Percentiles rank a stretch among this genome's conserved stretches.
Evolutionary conservation across 345 rosid species (phyloP).

Genomic region (Camelina sativa): DNA sequence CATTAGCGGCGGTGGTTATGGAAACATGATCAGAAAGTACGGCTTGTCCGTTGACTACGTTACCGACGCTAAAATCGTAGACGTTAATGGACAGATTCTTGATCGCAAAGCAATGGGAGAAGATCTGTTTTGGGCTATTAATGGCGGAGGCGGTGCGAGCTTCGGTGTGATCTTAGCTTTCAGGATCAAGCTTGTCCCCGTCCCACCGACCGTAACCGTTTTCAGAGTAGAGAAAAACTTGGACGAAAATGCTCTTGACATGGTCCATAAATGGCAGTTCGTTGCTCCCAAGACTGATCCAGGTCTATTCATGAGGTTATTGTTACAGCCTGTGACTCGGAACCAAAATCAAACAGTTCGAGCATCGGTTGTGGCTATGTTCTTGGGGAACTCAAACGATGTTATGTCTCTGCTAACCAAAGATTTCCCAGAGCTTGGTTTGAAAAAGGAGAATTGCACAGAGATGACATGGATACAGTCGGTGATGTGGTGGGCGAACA

Average conservation of each 20-base stretch:
- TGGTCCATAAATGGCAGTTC: slow-evolving; percentile 55
- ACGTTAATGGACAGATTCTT: slow-evolving; percentile 51
- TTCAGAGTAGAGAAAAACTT: slow-evolving; percentile 48
- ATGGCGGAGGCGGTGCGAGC: slow-evolving; percentile 68
- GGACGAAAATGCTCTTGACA: slow-evolving; percentile 47
- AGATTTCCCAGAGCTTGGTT: slow-evolving; percentile 60
- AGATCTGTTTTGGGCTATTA: slow-evolving; percentile 65
- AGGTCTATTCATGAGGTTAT: slow-evolving; percentile 67
- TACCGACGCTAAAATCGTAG: slow-evolving; percentile 61
- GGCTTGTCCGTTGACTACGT: slow-evolving; percentile 62
- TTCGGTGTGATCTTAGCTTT: slow-evolving; percentile 58
- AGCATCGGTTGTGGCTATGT: slow-evolving; percentile 46
- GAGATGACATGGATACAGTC: slow-evolving; percentile 71
- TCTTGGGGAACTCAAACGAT: slow-evolving; percentile 46
- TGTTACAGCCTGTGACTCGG: slow-evolving; percentile 56
- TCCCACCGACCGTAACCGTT: slow-evolving; percentile 56
- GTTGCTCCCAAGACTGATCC: slow-evolving; percentile 62
- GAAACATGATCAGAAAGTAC: slow-evolving; percentile 58
- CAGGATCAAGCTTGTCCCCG: slow-evolving; percentile 56
- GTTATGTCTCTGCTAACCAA: slow-evolving; percentile 45
- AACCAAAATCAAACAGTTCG: slow-evolving; percentile 48
- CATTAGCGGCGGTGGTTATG: slow-evolving; percentile 68
- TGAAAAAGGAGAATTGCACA: slow-evolving; percentile 49
- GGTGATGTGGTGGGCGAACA: slow-evolving; percentile 53
- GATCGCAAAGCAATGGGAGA: slow-evolving; percentile 64